Percentiles rank a stretch among this genome's conserved stretches.
Evolutionary conservation across 2,329 filamentous ascomycete genomes (phyloP).

Genomic region (Aspergillus tamarii): DNA sequence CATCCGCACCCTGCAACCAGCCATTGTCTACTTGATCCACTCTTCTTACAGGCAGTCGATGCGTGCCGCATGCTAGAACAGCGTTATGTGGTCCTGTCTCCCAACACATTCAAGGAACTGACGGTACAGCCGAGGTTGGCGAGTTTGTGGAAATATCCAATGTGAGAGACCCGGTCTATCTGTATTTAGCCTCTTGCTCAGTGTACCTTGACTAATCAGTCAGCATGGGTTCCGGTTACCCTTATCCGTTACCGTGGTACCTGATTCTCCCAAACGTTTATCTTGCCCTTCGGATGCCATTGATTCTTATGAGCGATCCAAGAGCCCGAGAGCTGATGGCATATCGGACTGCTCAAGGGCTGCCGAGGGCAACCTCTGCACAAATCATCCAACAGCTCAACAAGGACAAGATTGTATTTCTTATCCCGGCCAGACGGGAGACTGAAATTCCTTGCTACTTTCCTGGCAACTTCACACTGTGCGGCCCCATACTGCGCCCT

Average conservation of each 20-base stretch:
- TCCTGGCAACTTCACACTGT: conserved; percentile 40
- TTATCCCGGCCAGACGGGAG: conserved; percentile 27
- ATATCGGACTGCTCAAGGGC: conserved; percentile 27
- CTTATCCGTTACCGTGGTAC: conserved; percentile 48
- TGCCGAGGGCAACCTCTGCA: conserved; percentile 24
- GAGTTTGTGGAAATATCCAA: conserved; percentile 25
- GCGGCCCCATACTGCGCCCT: conserved; percentile 49
- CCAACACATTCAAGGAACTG: conserved; percentile 50
- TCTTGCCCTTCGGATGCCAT: conserved; percentile 34
- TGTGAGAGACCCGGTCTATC: conserved; percentile 12
- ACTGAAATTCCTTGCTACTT: conserved; percentile 42
- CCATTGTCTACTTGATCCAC: conserved; percentile 35
- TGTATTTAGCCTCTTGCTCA: not conserved
- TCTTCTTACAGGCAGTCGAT: conserved; percentile 45
- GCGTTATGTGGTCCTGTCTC: conserved; percentile 43
- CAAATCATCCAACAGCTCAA: conserved; percentile 5
- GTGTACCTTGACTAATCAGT: not conserved
- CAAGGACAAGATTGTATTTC: conserved; percentile 3
- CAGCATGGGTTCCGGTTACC: conserved; percentile 45
- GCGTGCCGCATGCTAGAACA: conserved; percentile 39
- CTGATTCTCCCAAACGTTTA: conserved; percentile 45
- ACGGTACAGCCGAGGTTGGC: conserved; percentile 39
- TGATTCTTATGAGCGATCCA: conserved; percentile 21
- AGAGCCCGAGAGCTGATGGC: conserved; percentile 24
- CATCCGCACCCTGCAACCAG: conserved; percentile 31